Evolutionary conservation across 2,329 filamentous ascomycete species (phyloP).

Genomic region (Verticillium nonalfalfae): DNA sequence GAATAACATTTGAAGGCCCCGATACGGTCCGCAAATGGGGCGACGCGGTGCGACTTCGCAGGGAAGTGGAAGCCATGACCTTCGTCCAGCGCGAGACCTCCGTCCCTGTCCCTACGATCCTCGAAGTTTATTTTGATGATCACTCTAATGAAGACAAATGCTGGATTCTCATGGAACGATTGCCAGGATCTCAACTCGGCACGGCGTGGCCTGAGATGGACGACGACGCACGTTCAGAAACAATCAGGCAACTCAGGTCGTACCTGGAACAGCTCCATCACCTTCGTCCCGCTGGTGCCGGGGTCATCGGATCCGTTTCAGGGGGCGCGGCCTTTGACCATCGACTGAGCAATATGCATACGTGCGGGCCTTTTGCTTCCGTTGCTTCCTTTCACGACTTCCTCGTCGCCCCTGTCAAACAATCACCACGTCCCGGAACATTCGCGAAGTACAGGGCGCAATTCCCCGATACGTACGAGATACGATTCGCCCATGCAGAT

Average conservation of each 20-base stretch:
- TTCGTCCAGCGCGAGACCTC: constrained; percentile 4
- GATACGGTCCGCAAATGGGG: not conserved
- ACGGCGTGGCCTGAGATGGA: constrained; percentile 9
- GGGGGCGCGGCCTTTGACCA: constrained; percentile 9
- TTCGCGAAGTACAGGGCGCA: constrained; percentile 6
- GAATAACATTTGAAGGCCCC: not conserved
- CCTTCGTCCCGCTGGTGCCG: constrained; percentile 1
- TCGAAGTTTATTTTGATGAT: constrained; percentile 5
- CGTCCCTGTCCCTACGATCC: constrained; percentile 4
- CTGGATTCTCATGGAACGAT: constrained; percentile 11
- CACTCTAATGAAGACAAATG: not conserved
- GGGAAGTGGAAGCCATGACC: constrained; percentile 10
- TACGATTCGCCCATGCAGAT: constrained; percentile 2
- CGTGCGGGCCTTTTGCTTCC: constrained; percentile 8
- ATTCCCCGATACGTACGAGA: constrained; percentile 1
- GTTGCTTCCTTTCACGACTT: constrained; percentile 10
- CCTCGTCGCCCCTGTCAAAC: constrained; percentile 7
- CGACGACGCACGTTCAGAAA: constrained; percentile 1
- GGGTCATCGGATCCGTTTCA: constrained; percentile 5
- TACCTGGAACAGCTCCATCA: constrained; percentile 7
- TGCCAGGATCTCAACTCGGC: constrained; percentile 7
- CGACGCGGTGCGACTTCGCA: not conserved
- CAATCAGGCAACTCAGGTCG: constrained; percentile 6
- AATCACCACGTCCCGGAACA: constrained; percentile 8
- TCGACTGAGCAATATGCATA: constrained; percentile 6